These are phyloP conservation scores for Pseudopyricularia javanii DNA, from an alignment of 2,329 filamentous ascomycete species.

Conservation along the genomic window DNA sequence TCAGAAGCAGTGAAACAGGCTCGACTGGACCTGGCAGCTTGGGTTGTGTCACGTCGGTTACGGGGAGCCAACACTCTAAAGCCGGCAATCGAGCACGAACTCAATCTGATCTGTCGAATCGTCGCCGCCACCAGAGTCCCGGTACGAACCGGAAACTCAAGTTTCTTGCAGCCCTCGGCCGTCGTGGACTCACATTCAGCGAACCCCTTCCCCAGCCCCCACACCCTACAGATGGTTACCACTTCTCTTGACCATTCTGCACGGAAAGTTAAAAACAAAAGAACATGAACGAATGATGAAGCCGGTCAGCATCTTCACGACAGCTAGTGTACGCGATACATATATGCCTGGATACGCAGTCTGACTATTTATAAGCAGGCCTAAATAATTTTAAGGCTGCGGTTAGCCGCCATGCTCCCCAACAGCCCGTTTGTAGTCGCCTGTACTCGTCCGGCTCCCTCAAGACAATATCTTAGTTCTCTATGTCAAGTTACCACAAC, in stretches of 20 bases:
- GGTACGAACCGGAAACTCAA: constrained; percentile 2
- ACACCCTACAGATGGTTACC: not conserved
- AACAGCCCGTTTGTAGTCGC: not conserved
- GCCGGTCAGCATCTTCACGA: not conserved
- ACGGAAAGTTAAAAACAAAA: not conserved
- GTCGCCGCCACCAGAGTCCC: constrained; percentile 4
- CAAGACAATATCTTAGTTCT: not conserved
- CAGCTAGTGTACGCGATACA: not conserved
- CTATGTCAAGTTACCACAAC: not conserved
- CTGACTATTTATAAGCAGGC: not conserved
- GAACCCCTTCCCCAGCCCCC: constrained; percentile 4
- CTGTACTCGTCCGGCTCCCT: not conserved
- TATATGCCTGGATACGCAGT: not conserved
- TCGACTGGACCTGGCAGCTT: not conserved
- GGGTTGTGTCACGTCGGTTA: not conserved
- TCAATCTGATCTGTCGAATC: constrained; percentile 2
- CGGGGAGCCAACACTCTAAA: not conserved
- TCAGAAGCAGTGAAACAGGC: not conserved
- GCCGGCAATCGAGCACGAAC: constrained; percentile 1
- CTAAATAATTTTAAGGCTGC: not conserved
- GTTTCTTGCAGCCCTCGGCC: constrained; percentile 4
- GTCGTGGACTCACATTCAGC: constrained; percentile 5
- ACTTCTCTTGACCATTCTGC: not conserved
- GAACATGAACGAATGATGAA: not conserved
- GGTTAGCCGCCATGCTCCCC: not conserved